Base-by-base conservation (phyloP, 768 basidiomycete genomes). In the Lactifluus echinatus region DNA sequence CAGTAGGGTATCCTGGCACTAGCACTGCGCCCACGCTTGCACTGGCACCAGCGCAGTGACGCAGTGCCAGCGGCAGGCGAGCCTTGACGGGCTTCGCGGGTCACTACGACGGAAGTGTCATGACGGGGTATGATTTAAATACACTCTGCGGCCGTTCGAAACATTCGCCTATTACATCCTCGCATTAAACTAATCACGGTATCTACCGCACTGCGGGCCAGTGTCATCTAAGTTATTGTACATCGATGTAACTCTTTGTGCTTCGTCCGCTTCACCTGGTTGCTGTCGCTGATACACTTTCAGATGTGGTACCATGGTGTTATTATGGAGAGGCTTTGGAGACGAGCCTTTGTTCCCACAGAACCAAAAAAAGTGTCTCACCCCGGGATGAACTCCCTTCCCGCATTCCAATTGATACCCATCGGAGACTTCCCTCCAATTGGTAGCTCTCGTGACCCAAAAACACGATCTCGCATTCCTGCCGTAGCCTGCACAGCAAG, bases 401-500 rank as follows among this genome's bases (percentile, higher is more conserved):
- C 49, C 39, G 44, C 3, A 19, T 8, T n/a, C 10, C 15, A 45
- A 1, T 14, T 31, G 2, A 31, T 14, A 40, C 15, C 29, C 29
- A 19, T 19, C 15, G n/a, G 36, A 40, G 23, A 12, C 21, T 31
- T 14, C 29, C 1, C n/a, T 2, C 34, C 34, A 10, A 15, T 11
- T 17, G 23, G 8, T 3, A 21, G 14, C 14, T 2, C 39, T n/a
- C 36, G 33, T 28, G 45, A 57, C 37, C 29, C n/a, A n/a, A 57
- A 10, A 1, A 19, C 19, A 7, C 47, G 28, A 26, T 7, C 23
- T 2, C 57, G 57, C 12, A 29, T 59, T 21, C 57, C 57, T 11
- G 57, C 57, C 0, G 57, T 59, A 2, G 55, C 57, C 8, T 54
- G 53, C 42, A 59, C 53, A 19, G 47, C 57, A 15, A 29, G 47